Conservation (phyloP, 2,329 filamentous ascomycete species). For the Ascochyta koolunga region DNA sequence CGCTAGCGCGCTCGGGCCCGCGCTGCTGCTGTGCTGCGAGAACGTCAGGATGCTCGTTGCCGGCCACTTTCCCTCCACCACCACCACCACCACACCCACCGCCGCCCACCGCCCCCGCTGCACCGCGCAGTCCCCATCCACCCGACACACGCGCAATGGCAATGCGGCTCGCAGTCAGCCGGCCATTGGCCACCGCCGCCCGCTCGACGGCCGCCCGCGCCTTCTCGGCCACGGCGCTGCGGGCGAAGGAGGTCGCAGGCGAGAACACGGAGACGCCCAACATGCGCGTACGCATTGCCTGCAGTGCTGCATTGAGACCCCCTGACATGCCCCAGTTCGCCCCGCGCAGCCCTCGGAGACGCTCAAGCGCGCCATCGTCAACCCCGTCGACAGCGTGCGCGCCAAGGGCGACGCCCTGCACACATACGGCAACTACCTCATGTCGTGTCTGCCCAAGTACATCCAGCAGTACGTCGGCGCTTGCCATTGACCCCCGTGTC, state of each 20-base stretch:
- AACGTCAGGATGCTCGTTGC: conserved; percentile 2
- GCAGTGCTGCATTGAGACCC: neutral
- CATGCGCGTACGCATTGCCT: conserved; percentile 48
- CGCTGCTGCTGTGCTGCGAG: neutral
- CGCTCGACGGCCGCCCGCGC: conserved; percentile 48
- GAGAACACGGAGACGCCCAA: conserved; percentile 53
- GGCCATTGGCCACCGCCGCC: conserved; percentile 47
- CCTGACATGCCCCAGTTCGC: conserved; percentile 48
- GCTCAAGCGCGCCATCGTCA: conserved; percentile 80
- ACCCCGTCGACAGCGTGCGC: conserved; percentile 91
- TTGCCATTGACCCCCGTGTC: neutral
- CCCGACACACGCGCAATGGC: conserved; percentile 44
- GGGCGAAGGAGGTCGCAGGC: conserved; percentile 53
- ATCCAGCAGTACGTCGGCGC: conserved; percentile 73
- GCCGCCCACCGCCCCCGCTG: conserved; percentile 23
- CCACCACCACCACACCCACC: conserved; percentile 11
- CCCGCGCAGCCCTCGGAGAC: conserved; percentile 54
- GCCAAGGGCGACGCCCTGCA: conserved; percentile 87
- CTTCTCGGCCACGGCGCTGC: conserved; percentile 51
- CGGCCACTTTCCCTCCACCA: conserved; percentile 23
- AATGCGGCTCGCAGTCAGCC: conserved; percentile 48
- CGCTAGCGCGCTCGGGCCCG: conserved; percentile 7
- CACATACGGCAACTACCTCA: conserved; percentile 93
- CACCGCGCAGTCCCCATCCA: conserved; percentile 31
- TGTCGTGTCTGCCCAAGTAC: conserved; percentile 96